Evolutionary conservation across 345 rosid genomes (phyloP).

Genomic region (Physaria fendleri): DNA sequence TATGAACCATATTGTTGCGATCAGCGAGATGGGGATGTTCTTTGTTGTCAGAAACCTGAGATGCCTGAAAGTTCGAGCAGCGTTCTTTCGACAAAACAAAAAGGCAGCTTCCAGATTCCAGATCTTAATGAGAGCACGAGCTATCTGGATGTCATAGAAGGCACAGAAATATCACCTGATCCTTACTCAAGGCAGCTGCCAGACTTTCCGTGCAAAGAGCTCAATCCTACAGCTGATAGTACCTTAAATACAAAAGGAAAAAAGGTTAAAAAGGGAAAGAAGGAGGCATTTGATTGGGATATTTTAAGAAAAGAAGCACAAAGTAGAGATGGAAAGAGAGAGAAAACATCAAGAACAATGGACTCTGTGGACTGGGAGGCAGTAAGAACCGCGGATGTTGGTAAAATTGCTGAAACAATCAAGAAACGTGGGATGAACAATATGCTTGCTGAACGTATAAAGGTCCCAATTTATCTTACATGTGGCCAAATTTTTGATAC

Average conservation of each 20-base stretch:
- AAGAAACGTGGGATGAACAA: constrained; percentile 91
- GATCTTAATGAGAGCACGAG: constrained; percentile 39
- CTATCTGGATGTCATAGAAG: constrained; percentile 27
- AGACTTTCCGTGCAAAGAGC: constrained; percentile 29
- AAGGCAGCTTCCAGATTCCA: constrained; percentile 15
- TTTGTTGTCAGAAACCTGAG: constrained; percentile 20
- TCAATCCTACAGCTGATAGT: constrained; percentile 38
- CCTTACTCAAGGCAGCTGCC: constrained; percentile 26
- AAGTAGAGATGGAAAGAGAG: constrained; percentile 42
- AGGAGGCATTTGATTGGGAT: constrained; percentile 68
- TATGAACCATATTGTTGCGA: constrained; percentile 21
- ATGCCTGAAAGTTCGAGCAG: constrained; percentile 24
- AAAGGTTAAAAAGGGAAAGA: constrained; percentile 43
- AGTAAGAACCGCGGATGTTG: constrained; percentile 53
- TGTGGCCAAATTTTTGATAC: not conserved
- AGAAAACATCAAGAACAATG: constrained; percentile 48
- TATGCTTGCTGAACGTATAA: constrained; percentile 74
- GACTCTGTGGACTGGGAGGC: constrained; percentile 95
- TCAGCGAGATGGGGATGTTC: constrained; percentile 25
- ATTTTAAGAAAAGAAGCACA: constrained; percentile 56
- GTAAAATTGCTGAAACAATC: constrained; percentile 61
- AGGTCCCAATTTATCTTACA: constrained; percentile 40
- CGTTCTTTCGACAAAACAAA: constrained; percentile 22
- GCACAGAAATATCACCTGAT: constrained; percentile 27
- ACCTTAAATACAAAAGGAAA: constrained; percentile 41